phyloP scores from a whole-genome alignment of 768 basidiomycete species.

The Butyriboletus loyo region DNA sequence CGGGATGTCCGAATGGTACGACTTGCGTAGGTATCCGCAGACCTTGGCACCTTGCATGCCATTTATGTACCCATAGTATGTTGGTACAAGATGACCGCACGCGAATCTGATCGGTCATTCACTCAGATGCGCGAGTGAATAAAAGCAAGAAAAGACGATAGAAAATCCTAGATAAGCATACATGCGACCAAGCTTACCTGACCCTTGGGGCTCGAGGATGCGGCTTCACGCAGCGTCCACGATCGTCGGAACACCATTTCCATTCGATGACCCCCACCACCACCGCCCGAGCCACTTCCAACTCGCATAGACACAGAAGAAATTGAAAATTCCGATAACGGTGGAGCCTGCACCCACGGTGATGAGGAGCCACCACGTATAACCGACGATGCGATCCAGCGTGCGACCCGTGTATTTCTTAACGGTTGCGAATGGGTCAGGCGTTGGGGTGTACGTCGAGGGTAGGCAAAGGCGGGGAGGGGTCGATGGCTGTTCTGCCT shows the following conservation, averaged over 20 bases:
- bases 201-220: neutral
- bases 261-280: constrained; percentile 13
- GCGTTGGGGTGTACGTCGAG: constrained; percentile 44
- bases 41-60: neutral
- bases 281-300: constrained; percentile 57
- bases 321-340: constrained; percentile 68
- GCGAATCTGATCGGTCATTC: neutral
- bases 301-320: constrained; percentile 61
- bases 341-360: constrained; percentile 76
- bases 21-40: neutral
- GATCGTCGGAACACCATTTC: constrained; percentile 2
- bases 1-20: neutral
- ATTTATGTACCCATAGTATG: neutral
- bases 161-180: neutral
- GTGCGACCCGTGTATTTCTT: constrained; percentile 65
- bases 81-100: neutral
- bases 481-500: constrained; percentile 21
- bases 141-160: neutral
- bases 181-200: neutral
- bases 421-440: constrained; percentile 49
- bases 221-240: constrained; percentile 16
- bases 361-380: constrained; percentile 74
- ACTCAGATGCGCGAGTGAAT: neutral
- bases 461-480: constrained; percentile 52
- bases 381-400: constrained; percentile 74